Percentiles rank a stretch among this genome's conserved stretches.
Conservation (phyloP, 345 rosid species). For the Brassica nigra region DNA sequence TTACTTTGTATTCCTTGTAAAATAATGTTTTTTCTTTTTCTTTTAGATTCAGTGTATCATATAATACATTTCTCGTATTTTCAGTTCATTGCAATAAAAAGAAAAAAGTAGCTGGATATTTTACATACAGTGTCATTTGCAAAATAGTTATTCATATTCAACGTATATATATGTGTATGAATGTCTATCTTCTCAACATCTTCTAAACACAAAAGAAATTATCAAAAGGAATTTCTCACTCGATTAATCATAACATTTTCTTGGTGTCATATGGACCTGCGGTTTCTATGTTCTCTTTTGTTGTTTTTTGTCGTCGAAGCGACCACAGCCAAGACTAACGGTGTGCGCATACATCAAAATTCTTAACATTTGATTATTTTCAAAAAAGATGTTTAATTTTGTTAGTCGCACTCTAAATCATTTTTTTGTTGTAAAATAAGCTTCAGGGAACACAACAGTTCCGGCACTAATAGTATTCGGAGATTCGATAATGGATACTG, state of each 20-base stretch:
- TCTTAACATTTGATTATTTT: neutral
- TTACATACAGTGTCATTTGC: neutral
- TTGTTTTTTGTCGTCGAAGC: neutral
- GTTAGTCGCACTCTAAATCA: neutral
- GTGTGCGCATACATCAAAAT: constrained; percentile 6
- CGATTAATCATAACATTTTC: neutral
- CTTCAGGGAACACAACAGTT: neutral
- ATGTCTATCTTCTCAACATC: constrained; percentile 8
- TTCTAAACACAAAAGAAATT: neutral
- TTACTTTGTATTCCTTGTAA: neutral
- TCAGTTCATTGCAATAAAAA: neutral
- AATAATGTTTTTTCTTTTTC: neutral
- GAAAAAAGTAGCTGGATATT: neutral
- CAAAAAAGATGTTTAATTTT: neutral
- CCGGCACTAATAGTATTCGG: constrained; percentile 40
- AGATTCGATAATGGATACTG: constrained; percentile 41
- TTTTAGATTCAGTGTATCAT: neutral
- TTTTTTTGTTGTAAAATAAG: neutral
- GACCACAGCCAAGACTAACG: neutral
- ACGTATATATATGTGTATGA: neutral
- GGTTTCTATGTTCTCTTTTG: neutral
- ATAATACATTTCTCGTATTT: neutral
- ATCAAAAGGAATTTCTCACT: neutral
- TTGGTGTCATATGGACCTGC: constrained; percentile 15
- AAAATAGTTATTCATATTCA: neutral